Base-by-base conservation (phyloP, 2,329 filamentous ascomycete species). In the Gaeumannomyces tritici region DNA sequence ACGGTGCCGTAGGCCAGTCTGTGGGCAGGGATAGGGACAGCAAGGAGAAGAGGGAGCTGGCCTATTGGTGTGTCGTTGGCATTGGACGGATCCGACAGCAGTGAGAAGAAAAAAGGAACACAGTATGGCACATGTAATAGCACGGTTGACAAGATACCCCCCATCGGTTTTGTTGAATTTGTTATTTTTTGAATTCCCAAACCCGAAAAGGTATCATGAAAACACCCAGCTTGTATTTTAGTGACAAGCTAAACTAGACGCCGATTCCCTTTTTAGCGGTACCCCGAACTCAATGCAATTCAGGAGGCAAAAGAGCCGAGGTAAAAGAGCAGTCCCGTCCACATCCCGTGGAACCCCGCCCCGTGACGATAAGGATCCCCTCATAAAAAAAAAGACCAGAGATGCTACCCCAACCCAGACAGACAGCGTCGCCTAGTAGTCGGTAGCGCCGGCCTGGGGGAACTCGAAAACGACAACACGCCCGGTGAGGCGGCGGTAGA, bases 381-480 rank as follows among this genome's bases (percentile, higher is more conserved):
- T 12, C 35, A 29, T 51, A 51, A 51, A 51, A 51, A 9, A 51
- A 51, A 51, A 51, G n/a, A 51, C 42, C 42, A 51, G 42, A 18
- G 42, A 51, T 51, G 42, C n/a, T 51, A 24, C 42, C n/a, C 21
- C 42, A 51, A 51, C 42, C 33, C 58, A 60, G 58, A 57, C 57
- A 24, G n/a, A 51, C n/a, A 21, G 21, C 2, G 42, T 51, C n/a
- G 42, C 65, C 83, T 95, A 96, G 83, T 90, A 96, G 77, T 96
- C 93, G 71, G 85, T 73, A 74, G 83, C 79, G 75, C 83, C 83
- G 76, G 84, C 85, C 84, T 96, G 90, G 74, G 95, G 95, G 88
- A 99, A 99, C 88, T 99, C 95, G 77, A 99, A 99, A 81, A 88
- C 87, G 78, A 98, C 95, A 77, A 87, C 87, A 82, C 96, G 95